Evolutionary conservation across 169 alveolate species (phyloP).

Genomic region (Cryptosporidium meleagridis): DNA sequence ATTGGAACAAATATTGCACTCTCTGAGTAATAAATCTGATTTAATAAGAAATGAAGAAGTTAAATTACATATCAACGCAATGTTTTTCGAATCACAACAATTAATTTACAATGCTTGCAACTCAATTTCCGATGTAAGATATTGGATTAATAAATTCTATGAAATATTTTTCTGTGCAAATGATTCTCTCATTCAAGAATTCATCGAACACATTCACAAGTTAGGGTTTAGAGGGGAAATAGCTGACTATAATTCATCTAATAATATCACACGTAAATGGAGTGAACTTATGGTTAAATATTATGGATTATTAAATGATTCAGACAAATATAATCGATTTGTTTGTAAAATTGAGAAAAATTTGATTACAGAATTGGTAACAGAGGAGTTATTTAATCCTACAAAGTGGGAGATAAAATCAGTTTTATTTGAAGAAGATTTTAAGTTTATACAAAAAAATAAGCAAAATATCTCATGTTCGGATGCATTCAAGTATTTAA

Average conservation of each 20-base stretch:
- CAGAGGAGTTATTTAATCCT: neutral
- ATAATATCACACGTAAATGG: slow-evolving; percentile 22
- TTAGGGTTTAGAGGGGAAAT: neutral
- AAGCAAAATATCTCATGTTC: neutral
- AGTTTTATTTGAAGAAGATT: neutral
- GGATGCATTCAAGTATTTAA: slow-evolving; percentile 40
- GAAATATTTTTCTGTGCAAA: slow-evolving; percentile 45
- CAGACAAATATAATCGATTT: neutral
- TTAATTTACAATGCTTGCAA: slow-evolving; percentile 4
- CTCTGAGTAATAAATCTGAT: neutral
- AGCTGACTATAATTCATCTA: neutral
- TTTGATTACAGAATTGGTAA: slow-evolving; percentile 8
- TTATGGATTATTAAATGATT: neutral
- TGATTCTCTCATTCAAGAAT: slow-evolving; percentile 40
- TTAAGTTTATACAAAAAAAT: neutral
- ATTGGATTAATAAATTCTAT: slow-evolving; percentile 1
- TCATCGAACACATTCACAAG: slow-evolving; percentile 23
- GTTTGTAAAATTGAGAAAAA: slow-evolving; percentile 11
- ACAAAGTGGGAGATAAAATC: neutral
- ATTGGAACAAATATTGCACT: neutral
- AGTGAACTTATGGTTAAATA: slow-evolving; percentile 11
- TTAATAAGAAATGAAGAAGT: neutral
- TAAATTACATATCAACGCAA: neutral
- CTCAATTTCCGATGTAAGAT: neutral
- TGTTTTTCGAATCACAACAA: neutral